Base-by-base conservation (phyloP, 495 filamentous ascomycete genomes). In the Penicillium odoratum region DNA sequence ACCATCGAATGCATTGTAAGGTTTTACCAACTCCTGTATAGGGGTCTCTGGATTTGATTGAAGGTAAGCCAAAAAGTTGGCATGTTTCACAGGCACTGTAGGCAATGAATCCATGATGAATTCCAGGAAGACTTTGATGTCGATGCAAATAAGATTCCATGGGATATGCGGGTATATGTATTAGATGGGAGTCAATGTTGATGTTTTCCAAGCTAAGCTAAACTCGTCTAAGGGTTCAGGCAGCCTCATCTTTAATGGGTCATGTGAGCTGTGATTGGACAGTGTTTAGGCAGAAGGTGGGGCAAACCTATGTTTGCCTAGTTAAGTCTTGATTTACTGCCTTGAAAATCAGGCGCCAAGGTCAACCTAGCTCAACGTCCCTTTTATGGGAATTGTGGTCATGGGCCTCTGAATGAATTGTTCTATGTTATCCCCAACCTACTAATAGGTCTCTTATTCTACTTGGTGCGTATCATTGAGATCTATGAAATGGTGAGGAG, bases 1-100 rank as follows among this genome's bases (percentile, higher is more conserved):
- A 21, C 82, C 78, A 58, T 93, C 90, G 53, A 83, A 90, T 9
- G 80, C 68, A 58, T 86, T 85, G 70, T 84, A 93, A 1, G 90
- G 90, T 57, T 81, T 71, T 40, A 91, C 65, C 26, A 92, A 67
- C 25, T 89, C 71, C 0, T 54, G 57, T 51, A 92, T 73, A 3
- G 83, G 73, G 26, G 67, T 78, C 3, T 82, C 56, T 6, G 82
- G 80, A 53, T 88, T 75, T 48, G 77, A 62, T 3, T 71, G 33
- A 28, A 84, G 42, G 63, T 79, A 76, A 2, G 65, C 38, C 45
- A 81, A 61, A 54, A 84, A 78, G 30, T 79, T 61, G 16, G 62
- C 42, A 33, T 80, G 77, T 42, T 69, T 69, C 7, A 60, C 74
- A 3, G 78, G 79, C 0, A 81, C 55, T 11, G 59, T 26, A 21